Evolutionary conservation across 257 asterid species (phyloP).

Genomic region (Capsicum rhomboideum): DNA sequence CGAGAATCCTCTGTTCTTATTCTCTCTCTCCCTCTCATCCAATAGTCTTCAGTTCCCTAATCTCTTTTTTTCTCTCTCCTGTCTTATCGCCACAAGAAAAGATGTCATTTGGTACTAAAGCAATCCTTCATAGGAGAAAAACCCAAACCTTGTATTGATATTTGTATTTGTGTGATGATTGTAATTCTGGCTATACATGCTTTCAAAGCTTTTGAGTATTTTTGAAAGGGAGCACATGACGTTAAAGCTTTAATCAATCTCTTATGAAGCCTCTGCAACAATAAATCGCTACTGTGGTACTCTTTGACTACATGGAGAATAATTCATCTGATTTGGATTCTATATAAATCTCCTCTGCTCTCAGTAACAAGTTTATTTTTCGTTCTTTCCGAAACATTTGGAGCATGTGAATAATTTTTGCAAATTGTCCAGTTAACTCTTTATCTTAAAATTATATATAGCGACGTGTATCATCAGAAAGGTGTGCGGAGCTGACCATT

Average conservation of each 20-base stretch:
- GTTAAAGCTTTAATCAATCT: neutral
- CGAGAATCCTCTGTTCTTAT: neutral
- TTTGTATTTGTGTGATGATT: neutral
- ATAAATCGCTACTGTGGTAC: neutral
- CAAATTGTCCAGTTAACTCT: neutral
- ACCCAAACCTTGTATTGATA: neutral
- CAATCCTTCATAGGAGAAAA: neutral
- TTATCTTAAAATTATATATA: slow-evolving; percentile 2
- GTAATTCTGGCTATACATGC: neutral
- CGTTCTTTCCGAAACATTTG: neutral
- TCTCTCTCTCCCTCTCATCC: neutral
- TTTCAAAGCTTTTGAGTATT: no score
- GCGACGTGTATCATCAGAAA: slow-evolving; percentile 88
- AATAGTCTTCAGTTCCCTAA: neutral
- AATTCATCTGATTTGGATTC: neutral
- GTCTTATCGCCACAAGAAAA: neutral
- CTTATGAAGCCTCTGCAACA: neutral
- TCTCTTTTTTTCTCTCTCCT: neutral
- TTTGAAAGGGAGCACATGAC: neutral
- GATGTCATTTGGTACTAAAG: neutral
- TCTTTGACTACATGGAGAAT: neutral
- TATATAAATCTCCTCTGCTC: neutral
- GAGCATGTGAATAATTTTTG: neutral
- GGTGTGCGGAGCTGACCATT: slow-evolving; percentile 92
- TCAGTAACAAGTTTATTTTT: neutral